Evolutionary conservation across 2,329 filamentous ascomycete genomes (phyloP).

Genomic region (Raffaelea deltoideospora): DNA sequence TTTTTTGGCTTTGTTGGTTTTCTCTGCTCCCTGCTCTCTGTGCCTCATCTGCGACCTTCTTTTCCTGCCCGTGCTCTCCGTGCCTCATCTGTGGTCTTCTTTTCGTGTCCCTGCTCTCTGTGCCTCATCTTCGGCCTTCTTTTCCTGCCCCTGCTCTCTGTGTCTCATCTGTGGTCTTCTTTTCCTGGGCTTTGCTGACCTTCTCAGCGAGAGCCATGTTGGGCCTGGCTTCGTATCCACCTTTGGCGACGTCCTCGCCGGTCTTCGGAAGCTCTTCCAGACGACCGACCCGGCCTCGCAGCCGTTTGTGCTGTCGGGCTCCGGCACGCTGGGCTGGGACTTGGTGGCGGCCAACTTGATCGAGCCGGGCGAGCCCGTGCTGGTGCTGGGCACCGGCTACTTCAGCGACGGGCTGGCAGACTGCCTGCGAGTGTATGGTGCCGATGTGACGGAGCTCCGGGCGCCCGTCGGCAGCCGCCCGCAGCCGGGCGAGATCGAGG

Average conservation of each 20-base stretch:
- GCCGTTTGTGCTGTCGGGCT: slow-evolving; percentile 86
- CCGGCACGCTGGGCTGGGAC: slow-evolving; percentile 93
- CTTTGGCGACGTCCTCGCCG: slow-evolving; percentile 78
- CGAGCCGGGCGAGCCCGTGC: slow-evolving; percentile 75
- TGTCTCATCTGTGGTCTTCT: background rate
- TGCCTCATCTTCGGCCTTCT: background rate
- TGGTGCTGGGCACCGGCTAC: slow-evolving; percentile 93
- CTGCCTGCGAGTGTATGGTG: slow-evolving; percentile 83
- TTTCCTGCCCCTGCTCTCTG: background rate
- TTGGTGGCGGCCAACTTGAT: slow-evolving; percentile 85
- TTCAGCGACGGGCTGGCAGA: slow-evolving; percentile 92
- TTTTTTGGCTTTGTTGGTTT: background rate
- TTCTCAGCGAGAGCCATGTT: slow-evolving; percentile 75
- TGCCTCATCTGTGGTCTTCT: background rate
- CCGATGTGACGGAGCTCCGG: slow-evolving; percentile 76
- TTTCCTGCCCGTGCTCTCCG: background rate
- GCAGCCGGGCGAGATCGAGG: slow-evolving; percentile 74
- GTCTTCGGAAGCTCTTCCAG: slow-evolving; percentile 90
- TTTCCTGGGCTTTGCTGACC: background rate
- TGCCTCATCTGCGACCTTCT: background rate
- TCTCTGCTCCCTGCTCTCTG: background rate
- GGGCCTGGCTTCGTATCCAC: slow-evolving; percentile 74
- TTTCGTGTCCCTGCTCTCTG: background rate
- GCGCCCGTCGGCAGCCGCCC: slow-evolving; percentile 79
- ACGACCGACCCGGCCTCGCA: slow-evolving; percentile 69